phyloP scores from a whole-genome alignment of 805 yeast species.

The Nakazawaea wyomingensis region DNA sequence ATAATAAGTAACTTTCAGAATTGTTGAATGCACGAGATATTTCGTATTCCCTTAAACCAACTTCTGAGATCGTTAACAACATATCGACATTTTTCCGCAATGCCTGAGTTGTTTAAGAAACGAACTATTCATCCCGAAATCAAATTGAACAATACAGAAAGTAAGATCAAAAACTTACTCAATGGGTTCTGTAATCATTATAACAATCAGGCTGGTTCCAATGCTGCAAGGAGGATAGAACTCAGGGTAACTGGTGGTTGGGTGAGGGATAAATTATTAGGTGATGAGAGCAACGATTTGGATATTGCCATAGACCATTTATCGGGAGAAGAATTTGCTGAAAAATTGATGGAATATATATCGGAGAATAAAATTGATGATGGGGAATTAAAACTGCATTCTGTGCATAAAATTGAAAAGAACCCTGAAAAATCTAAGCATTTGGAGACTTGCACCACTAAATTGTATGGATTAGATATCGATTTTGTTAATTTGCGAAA shows the following conservation, averaged over 20 bases:
- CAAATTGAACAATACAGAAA: slow-evolving; percentile 35
- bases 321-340: slow-evolving; percentile 85
- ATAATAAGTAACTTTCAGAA: too few relatives aligned
- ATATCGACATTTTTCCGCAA: background rate
- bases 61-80: background rate
- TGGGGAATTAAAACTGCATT: slow-evolving; percentile 17
- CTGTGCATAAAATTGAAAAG: slow-evolving; percentile 76
- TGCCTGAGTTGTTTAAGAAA: slow-evolving; percentile 6
- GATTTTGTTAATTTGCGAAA: slow-evolving; percentile 91
- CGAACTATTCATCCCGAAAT: slow-evolving; percentile 17
- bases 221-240: slow-evolving; percentile 31
- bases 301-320: slow-evolving; percentile 85
- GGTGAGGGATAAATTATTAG: slow-evolving; percentile 93
- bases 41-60: background rate
- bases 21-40: slow-evolving; percentile 6
- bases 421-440: slow-evolving; percentile 97
- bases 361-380: slow-evolving; percentile 18
- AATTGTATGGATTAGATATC: slow-evolving; percentile 73
- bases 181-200: slow-evolving; percentile 35
- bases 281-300: slow-evolving; percentile 75
- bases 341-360: slow-evolving; percentile 49
- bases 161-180: slow-evolving; percentile 33
- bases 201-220: slow-evolving; percentile 18
- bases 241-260: slow-evolving; percentile 94
- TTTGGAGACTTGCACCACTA: slow-evolving; percentile 93